A percentile compares a stretch with the other conserved stretches of the same genome.
These are phyloP conservation scores for Colletotrichum falcatum DNA, from an alignment of 2,329 filamentous ascomycete genomes.

Conservation along the genomic window DNA sequence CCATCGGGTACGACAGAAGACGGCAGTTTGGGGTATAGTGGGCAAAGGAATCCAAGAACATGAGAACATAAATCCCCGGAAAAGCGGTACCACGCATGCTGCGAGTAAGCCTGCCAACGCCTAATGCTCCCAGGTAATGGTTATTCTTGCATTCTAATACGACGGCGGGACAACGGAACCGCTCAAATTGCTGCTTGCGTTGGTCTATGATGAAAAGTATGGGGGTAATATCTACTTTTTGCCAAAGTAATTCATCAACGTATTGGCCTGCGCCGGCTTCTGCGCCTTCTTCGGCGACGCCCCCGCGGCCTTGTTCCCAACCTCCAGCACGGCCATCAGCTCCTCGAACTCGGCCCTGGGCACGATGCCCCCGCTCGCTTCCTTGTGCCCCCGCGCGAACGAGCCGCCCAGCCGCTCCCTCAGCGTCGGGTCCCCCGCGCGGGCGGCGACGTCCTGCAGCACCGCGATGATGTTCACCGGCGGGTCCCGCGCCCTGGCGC, in stretches of 20 bases:
- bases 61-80: too few relatives aligned
- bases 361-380: slow-evolving; percentile 74
- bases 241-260: slow-evolving; percentile 66
- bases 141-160: too few relatives aligned
- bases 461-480: slow-evolving; percentile 73
- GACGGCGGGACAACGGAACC: neutral
- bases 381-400: slow-evolving; percentile 75
- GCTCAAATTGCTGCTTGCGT: neutral
- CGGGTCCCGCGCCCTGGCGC: slow-evolving; percentile 63
- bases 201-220: neutral
- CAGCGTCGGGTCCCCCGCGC: slow-evolving; percentile 53
- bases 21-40: neutral
- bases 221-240: slow-evolving; percentile 48
- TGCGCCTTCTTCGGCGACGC: slow-evolving; percentile 44
- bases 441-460: slow-evolving; percentile 63
- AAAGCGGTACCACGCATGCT: neutral
- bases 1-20: neutral
- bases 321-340: slow-evolving; percentile 67
- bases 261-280: slow-evolving; percentile 62
- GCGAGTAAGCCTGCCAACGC: neutral
- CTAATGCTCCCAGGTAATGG: too few relatives aligned
- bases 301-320: slow-evolving; percentile 65
- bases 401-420: slow-evolving; percentile 67
- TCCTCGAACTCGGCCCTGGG: slow-evolving; percentile 72
- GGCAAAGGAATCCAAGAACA: too few relatives aligned